A percentile compares a stretch with the other conserved stretches of the same genome.
Conservation (phyloP, 208 protist genomes). For the Wallacemonas sp. region DNA sequence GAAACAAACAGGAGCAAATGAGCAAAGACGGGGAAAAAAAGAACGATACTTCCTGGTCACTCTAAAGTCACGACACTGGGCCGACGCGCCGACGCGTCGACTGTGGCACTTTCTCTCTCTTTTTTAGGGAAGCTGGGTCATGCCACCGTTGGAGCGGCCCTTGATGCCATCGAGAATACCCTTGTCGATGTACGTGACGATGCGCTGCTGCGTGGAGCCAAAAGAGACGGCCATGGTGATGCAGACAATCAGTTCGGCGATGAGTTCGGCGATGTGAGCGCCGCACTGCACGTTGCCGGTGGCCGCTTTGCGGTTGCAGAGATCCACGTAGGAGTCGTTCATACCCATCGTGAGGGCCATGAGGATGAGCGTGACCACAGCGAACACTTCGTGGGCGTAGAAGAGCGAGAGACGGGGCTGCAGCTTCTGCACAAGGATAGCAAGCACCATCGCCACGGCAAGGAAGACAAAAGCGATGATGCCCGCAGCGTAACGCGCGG, state of each 20-base stretch:
- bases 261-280: slow-evolving; percentile 58
- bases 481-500: slow-evolving; percentile 55
- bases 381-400: slow-evolving; percentile 70
- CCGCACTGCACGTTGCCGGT: slow-evolving; percentile 39
- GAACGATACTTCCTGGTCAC: too few relatives aligned
- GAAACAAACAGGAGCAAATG: too few relatives aligned
- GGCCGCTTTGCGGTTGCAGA: slow-evolving; percentile 52
- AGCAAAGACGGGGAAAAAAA: too few relatives aligned
- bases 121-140: slow-evolving; percentile 67
- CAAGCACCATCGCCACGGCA: slow-evolving; percentile 46
- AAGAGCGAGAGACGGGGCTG: slow-evolving; percentile 65
- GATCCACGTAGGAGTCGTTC: slow-evolving; percentile 72
- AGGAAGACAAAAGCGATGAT: slow-evolving; percentile 69
- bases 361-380: slow-evolving; percentile 64
- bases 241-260: slow-evolving; percentile 65
- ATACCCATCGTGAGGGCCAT: slow-evolving; percentile 78
- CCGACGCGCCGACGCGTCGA: too few relatives aligned
- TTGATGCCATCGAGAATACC: slow-evolving; percentile 87
- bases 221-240: slow-evolving; percentile 69
- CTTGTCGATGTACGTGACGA: slow-evolving; percentile 86
- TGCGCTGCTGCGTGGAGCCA: slow-evolving; percentile 81
- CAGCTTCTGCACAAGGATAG: slow-evolving; percentile 56
- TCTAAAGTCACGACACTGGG: too few relatives aligned
- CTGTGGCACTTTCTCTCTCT: background rate
- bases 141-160: slow-evolving; percentile 65